Conservation (phyloP, 768 basidiomycete species). For the Pulveroboletus ravenelii region DNA sequence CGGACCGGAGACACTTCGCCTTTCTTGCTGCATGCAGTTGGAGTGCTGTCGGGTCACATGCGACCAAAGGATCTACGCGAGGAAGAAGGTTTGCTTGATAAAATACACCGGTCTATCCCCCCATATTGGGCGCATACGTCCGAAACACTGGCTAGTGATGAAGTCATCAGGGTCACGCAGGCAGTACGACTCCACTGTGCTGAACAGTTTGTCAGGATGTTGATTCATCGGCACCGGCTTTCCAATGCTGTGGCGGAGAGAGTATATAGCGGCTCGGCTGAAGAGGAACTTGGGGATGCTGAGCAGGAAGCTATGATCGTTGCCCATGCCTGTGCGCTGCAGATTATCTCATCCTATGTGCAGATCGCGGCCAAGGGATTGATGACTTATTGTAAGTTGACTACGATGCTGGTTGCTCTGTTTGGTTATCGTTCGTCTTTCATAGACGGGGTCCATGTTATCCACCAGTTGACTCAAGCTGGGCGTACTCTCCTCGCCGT, state of each 20-base stretch:
- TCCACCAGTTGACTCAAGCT: slow-evolving; percentile 92
- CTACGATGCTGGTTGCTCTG: slow-evolving; percentile 4
- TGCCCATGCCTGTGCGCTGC: slow-evolving; percentile 72
- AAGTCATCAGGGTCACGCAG: slow-evolving; percentile 87
- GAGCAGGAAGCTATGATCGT: slow-evolving; percentile 77
- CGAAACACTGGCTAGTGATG: slow-evolving; percentile 77
- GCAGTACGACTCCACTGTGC: slow-evolving; percentile 82
- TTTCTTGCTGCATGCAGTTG: slow-evolving; percentile 72
- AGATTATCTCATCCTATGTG: slow-evolving; percentile 78
- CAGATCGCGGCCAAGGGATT: slow-evolving; percentile 82
- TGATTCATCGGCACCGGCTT: slow-evolving; percentile 86
- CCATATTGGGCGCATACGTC: slow-evolving; percentile 75
- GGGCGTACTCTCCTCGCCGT: slow-evolving; percentile 87
- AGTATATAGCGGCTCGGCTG: slow-evolving; percentile 39
- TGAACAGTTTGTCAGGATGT: slow-evolving; percentile 81
- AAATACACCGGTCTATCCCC: slow-evolving; percentile 68
- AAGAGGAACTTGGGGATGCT: slow-evolving; percentile 56
- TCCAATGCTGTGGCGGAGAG: slow-evolving; percentile 72
- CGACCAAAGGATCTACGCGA: slow-evolving; percentile 66
- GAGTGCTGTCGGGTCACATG: slow-evolving; percentile 58
- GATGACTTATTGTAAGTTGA: slow-evolving; percentile 87
- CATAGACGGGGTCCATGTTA: slow-evolving; percentile 89
- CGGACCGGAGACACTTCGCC: slow-evolving; percentile 59
- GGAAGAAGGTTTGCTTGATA: slow-evolving; percentile 77
- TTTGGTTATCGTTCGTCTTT: slow-evolving; percentile 11